Conservation (phyloP, 768 basidiomycete species). For the Lentinula detonsa region DNA sequence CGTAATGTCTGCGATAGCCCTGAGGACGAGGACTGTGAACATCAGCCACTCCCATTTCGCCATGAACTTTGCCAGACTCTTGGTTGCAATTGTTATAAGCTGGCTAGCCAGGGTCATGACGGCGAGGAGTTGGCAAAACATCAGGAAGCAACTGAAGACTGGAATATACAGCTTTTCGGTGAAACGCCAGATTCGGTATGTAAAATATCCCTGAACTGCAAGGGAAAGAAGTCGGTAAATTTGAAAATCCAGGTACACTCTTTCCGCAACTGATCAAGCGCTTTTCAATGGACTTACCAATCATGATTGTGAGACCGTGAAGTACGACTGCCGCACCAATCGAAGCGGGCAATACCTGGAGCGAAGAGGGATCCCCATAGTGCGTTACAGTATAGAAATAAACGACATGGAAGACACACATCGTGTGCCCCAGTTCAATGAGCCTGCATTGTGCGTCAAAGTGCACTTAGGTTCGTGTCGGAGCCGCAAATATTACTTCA, state of each 20-base stretch:
- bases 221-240: not conserved
- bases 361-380: not conserved
- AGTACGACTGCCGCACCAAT: not conserved
- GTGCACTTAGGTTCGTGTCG: too few relatives aligned
- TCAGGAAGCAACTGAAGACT: not conserved
- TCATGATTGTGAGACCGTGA: not conserved
- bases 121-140: not conserved
- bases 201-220: not conserved
- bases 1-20: too few relatives aligned
- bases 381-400: not conserved
- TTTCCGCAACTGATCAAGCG: not conserved
- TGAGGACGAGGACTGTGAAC: too few relatives aligned
- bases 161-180: not conserved
- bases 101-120: not conserved
- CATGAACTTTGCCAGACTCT: not conserved
- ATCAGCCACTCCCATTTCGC: not conserved
- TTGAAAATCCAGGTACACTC: too few relatives aligned
- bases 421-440: not conserved
- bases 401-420: not conserved
- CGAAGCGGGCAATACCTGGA: not conserved
- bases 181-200: not conserved
- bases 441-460: not conserved
- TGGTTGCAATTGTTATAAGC: not conserved
- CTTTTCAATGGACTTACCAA: not conserved
- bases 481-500: not conserved